phyloP scores from a whole-genome alignment of 768 basidiomycete genomes.

The Psilocybe sp. region DNA sequence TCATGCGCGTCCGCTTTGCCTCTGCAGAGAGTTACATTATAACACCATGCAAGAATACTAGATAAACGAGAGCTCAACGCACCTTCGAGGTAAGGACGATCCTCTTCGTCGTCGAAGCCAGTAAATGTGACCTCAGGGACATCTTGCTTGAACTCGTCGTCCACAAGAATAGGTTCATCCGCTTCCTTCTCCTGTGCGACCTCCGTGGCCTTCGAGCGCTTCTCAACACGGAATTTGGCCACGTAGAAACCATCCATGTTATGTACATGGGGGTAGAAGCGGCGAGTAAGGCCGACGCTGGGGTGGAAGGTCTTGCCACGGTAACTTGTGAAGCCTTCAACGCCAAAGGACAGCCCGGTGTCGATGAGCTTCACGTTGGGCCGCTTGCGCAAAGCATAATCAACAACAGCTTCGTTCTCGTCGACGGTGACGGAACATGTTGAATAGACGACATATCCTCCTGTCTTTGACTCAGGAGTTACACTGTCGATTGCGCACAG shows the following conservation, averaged over 20 bases:
- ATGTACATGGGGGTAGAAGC: constrained; percentile 96
- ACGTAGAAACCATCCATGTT: constrained; percentile 99
- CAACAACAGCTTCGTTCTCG: constrained; percentile 97
- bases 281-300: constrained; percentile 74
- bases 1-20: constrained; percentile 72
- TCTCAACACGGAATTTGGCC: constrained; percentile 96
- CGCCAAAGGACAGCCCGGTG: constrained; percentile 90
- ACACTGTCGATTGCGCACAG: constrained; percentile 98
- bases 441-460: constrained; percentile 95
- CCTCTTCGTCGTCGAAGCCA: constrained; percentile 75
- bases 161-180: constrained; percentile 27
- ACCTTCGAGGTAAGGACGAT: constrained; percentile 79
- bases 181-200: constrained; percentile 20
- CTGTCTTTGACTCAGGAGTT: constrained; percentile 83
- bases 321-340: constrained; percentile 86
- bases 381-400: constrained; percentile 94
- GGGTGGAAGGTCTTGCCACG: constrained; percentile 88
- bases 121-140: constrained; percentile 29
- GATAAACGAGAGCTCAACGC: constrained; percentile 24
- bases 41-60: no score
- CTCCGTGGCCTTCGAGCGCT: constrained; percentile 51
- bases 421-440: constrained; percentile 98
- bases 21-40: constrained; percentile 44
- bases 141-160: constrained; percentile 26
- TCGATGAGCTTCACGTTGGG: constrained; percentile 91